Base-by-base conservation (phyloP, 208 protist species). In the Leishmania amazonensis region DNA sequence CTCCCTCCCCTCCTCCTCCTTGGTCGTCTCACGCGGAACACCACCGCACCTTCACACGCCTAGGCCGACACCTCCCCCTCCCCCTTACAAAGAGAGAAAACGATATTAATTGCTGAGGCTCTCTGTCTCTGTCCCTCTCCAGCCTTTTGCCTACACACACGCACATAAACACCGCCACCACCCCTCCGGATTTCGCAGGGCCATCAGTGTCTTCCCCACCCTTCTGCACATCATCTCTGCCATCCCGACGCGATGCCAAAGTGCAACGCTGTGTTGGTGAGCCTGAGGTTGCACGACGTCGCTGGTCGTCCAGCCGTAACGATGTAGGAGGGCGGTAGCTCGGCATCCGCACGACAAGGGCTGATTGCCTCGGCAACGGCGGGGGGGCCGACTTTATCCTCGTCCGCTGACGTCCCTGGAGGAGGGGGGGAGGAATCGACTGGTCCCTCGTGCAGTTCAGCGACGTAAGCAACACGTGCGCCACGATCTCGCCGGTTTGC, bases 361-460 rank as follows among this genome's bases (percentile, higher is more conserved):
- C 81, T 15, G 79, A 76, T 75, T 78, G 76, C 58, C 73, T 85
- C 35, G 81, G 77, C 75, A 83, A 78, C 2, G 80, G 83, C 42
- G 80, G 80, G 31, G 75, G 77, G 53, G 71, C 68, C 17, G 80
- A 85, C 77, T 85, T 82, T 42, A 78, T 87, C n/a, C 64, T 85
- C 47, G 70, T 47, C 62, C 80, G 79, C 80, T 77, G 79, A 42
- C 76, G 38, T 15, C 79, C 80, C 58, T 54, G 51, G 51, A 21
- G 51, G 15, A 3, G 15, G 51, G 8, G 15, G 51, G 81, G 78
- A 64, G 80, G 84, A 21, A 83, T 87, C 57, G 77, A 83, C 77
- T 76, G 57, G 72, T 77, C 58, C 24, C 67, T 85, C 58, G 79
- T 83, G 80, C 64, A 77, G 31, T 54, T 60, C 53, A 85, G 73